These are phyloP conservation scores for Phytophthora pini DNA, from an alignment of 352 stramenopile genomes.

Conservation along the genomic window DNA sequence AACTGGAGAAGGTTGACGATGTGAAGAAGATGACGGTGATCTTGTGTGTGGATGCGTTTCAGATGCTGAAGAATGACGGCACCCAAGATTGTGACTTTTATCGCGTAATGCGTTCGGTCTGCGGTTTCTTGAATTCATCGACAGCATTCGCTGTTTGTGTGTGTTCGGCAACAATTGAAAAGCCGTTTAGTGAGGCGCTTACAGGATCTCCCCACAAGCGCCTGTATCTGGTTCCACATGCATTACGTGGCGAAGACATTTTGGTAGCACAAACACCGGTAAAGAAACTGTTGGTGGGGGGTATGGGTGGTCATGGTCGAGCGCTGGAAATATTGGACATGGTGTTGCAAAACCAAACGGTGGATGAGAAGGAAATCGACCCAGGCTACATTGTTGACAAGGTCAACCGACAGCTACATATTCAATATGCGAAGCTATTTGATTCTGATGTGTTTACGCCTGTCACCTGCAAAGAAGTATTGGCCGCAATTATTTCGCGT, in stretches of 20 bases:
- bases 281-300: not conserved
- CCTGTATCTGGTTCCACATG: not conserved
- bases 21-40: not conserved
- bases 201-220: not conserved
- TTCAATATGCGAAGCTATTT: no score
- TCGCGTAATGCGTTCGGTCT: not conserved
- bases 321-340: not conserved
- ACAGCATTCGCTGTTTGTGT: slow-evolving; percentile 1
- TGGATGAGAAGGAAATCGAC: not conserved
- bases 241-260: not conserved
- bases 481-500: not conserved
- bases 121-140: not conserved
- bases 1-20: not conserved
- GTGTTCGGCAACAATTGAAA: not conserved
- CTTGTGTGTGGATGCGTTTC: not conserved
- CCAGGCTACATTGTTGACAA: not conserved
- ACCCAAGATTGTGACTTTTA: not conserved
- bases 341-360: not conserved
- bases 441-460: not conserved
- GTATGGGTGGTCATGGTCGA: not conserved
- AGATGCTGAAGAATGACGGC: not conserved
- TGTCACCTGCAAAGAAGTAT: not conserved
- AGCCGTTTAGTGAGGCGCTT: not conserved
- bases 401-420: not conserved
- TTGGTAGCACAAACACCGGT: not conserved